Evolutionary conservation across 2,329 filamentous ascomycete species (phyloP).

Genomic region (Monascus ruber): DNA sequence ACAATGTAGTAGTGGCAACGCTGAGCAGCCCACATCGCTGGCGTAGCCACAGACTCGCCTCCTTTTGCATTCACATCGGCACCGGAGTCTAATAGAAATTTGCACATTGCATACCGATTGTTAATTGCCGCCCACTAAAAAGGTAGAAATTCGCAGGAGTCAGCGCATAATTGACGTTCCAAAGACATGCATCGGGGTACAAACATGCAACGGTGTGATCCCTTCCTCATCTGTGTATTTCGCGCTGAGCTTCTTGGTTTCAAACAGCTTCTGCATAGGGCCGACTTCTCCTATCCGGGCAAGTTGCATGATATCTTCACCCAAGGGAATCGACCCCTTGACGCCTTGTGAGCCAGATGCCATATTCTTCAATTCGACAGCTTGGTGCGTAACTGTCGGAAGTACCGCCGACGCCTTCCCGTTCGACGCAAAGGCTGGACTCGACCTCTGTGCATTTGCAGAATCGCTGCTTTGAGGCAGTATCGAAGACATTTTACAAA

Average conservation of each 20-base stretch:
- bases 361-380: conserved; percentile 31
- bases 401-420: conserved; percentile 21
- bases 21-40: conserved; percentile 94
- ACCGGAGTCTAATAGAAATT: conserved; percentile 75
- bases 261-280: conserved; percentile 82
- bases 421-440: conserved; percentile 14
- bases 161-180: background rate
- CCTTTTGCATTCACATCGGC: conserved; percentile 92
- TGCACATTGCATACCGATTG: conserved; percentile 95
- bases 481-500: conserved; percentile 15
- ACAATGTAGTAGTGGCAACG: conserved; percentile 95
- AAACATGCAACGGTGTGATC: conserved; percentile 89
- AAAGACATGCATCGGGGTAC: conserved; percentile 17
- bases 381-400: conserved; percentile 20
- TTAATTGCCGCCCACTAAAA: conserved; percentile 94
- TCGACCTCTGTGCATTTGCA: conserved; percentile 10
- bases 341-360: conserved; percentile 16
- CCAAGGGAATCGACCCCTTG: conserved; percentile 30
- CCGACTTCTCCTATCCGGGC: conserved; percentile 76
- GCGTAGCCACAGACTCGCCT: conserved; percentile 86
- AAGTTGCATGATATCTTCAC: conserved; percentile 91
- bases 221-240: conserved; percentile 80
- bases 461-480: conserved; percentile 13
- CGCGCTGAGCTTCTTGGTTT: conserved; percentile 67
- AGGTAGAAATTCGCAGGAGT: conserved; percentile 6